These are phyloP conservation scores for Phytopythium cucurbitacearum DNA, from an alignment of 352 stramenopile species.

Conservation along the genomic window DNA sequence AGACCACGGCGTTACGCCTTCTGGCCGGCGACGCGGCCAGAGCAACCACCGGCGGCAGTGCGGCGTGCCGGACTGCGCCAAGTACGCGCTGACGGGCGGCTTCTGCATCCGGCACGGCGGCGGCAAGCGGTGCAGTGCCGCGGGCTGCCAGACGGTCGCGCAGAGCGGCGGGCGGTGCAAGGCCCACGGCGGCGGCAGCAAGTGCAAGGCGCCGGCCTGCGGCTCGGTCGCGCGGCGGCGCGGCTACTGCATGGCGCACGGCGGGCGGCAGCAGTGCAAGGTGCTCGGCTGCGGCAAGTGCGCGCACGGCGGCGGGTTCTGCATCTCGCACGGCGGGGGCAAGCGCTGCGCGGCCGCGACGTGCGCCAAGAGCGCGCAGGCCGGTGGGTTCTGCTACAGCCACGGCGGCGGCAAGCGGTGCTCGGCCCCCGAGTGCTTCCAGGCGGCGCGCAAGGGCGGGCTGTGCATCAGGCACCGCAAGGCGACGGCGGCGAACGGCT, in stretches of 20 bases:
- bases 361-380: conserved; percentile 71
- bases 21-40: conserved; percentile 8
- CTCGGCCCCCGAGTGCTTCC: conserved; percentile 62
- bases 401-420: conserved; percentile 78
- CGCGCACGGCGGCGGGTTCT: conserved; percentile 70
- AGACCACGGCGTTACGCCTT: too few relatives aligned
- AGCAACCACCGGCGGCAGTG: conserved; percentile 54
- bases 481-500: background rate
- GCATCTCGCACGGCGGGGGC: conserved; percentile 68
- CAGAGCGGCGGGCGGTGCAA: conserved; percentile 82
- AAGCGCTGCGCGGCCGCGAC: conserved; percentile 53
- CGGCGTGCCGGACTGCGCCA: conserved; percentile 45
- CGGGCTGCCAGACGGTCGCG: conserved; percentile 60
- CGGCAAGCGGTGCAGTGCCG: conserved; percentile 63
- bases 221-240: conserved; percentile 59
- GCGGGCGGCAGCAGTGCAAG: conserved; percentile 72
- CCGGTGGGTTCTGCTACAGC: conserved; percentile 75
- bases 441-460: conserved; percentile 71
- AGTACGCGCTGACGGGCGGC: conserved; percentile 63
- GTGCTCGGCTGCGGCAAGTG: conserved; percentile 63
- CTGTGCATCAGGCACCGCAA: conserved; percentile 79
- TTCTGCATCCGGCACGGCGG: conserved; percentile 76
- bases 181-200: conserved; percentile 78
- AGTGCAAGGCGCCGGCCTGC: conserved; percentile 61
- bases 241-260: conserved; percentile 73